Base-by-base conservation (phyloP, 2,329 filamentous ascomycete genomes). In the Neofusicoccum sp. region DNA sequence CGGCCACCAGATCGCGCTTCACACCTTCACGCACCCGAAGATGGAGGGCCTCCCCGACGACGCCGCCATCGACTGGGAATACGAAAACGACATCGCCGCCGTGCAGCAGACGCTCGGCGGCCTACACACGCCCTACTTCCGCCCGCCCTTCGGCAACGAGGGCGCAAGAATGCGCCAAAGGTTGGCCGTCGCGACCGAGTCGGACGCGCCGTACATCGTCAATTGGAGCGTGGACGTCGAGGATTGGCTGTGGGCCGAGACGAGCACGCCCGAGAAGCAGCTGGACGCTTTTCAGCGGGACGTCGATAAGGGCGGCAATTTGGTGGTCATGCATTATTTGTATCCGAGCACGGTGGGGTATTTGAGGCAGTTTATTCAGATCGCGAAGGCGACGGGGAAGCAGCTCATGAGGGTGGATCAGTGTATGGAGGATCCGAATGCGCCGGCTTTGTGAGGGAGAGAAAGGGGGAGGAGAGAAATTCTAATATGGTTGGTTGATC, bases 201-300 rank as follows among this genome's bases (percentile, higher is more conserved):
- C 56, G 33, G 77, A 80, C 1, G 79, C 83, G 12, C 82, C 85
- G 1, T 83, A 84, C 67, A 83, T 90, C 47, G 83, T 89, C 58
- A 86, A 86, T 72, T 90, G 88, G 88, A 87, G 83, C 69, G 85
- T 91, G 48, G 88, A 91, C 69, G 85, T 90, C 36, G 86, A 90
- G 77, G 88, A 91, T 71, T 90, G 87, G 86, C 70, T 88, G 29
- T 91, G 87, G 86, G 87, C 86, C 1, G 76, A 83, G 71, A 83
- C 80, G 0, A 70, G 76, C 47, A 89, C 87, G 3, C 88, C 88
- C 0, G 84, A 89, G 77, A 86, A 87, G 69, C 88, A 90, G 75
- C 76, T 89, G 12, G 84, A 85, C 3, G 85, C 87, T 11, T 90
- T 91, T 76, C 81, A 85, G 71, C 80, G 84, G 3, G 86, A 89